phyloP scores from a whole-genome alignment of 1,284 basidiomycete species.

The Spongispora temasekensis region DNA sequence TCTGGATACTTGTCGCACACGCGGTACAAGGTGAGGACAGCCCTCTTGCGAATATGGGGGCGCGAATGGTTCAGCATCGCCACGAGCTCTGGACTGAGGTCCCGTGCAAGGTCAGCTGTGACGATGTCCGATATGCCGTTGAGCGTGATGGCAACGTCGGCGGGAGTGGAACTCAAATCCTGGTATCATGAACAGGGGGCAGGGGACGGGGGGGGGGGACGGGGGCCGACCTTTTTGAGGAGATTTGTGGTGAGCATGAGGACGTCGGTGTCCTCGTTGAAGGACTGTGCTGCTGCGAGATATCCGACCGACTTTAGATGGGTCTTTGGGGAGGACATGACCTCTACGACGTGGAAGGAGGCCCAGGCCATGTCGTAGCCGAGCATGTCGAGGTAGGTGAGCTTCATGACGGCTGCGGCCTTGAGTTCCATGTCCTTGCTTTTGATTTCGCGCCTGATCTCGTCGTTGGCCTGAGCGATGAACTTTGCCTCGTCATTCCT shows the following conservation, averaged over 20 bases:
- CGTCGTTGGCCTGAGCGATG: conserved; percentile 77
- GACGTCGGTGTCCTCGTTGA: conserved; percentile 93
- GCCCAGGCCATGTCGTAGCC: conserved; percentile 91
- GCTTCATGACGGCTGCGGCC: conserved; percentile 92
- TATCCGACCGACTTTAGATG: conserved; percentile 97
- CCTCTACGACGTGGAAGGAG: conserved; percentile 94
- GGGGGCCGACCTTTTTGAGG: conserved; percentile 84
- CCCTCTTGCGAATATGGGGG: conserved; percentile 86
- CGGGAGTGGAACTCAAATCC: conserved; percentile 80
- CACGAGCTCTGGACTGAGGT: conserved; percentile 86
- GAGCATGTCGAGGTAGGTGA: conserved; percentile 97
- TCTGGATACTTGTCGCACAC: conserved; percentile 81
- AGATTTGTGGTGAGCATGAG: conserved; percentile 97
- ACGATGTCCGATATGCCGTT: conserved; percentile 90
- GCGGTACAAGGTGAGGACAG: conserved; percentile 81
- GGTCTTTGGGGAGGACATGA: conserved; percentile 91
- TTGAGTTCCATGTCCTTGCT: conserved; percentile 97
- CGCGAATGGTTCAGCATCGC: conserved; percentile 91
- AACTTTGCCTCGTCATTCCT: conserved; percentile 83
- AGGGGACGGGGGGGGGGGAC: conserved; percentile 20
- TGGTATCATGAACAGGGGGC: conserved; percentile 35
- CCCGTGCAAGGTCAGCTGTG: conserved; percentile 85
- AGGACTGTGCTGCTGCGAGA: conserved; percentile 91
- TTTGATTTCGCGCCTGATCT: conserved; percentile 91
- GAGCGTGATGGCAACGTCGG: conserved; percentile 81